Conservation (phyloP, 495 filamentous ascomycete species). For the Aspergillus nidulans region DNA sequence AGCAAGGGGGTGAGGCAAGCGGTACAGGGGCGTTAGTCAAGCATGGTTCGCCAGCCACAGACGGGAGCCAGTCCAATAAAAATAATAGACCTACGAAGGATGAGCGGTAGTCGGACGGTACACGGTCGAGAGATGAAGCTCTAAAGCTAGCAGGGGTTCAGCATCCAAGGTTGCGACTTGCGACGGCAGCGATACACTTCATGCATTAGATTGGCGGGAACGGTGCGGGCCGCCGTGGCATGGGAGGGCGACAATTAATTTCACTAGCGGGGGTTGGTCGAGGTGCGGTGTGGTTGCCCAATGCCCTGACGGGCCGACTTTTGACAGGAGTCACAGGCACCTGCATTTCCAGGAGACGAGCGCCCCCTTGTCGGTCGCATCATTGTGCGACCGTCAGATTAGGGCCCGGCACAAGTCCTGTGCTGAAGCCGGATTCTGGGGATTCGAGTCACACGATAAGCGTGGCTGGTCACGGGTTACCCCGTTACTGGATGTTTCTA, state of each 20-base stretch:
- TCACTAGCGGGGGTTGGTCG: constrained; percentile 16
- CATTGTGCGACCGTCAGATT: not conserved
- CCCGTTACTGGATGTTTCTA: not conserved
- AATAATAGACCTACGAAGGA: not conserved
- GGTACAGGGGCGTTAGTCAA: not conserved
- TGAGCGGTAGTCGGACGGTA: not conserved
- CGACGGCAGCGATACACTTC: constrained; percentile 21
- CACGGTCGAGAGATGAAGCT: not conserved
- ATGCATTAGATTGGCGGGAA: constrained; percentile 48
- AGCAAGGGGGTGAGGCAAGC: constrained; percentile 6
- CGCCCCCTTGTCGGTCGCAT: constrained; percentile 3
- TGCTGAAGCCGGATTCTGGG: not conserved
- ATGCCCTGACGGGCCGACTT: constrained; percentile 15
- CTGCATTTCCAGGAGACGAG: constrained; percentile 13
- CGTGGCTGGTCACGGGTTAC: constrained; percentile 1
- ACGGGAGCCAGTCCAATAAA: not conserved
- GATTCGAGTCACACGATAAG: constrained; percentile 18
- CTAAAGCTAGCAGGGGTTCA: not conserved
- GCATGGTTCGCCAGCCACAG: constrained; percentile 1
- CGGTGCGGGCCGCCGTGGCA: constrained; percentile 45
- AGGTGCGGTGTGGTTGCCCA: constrained; percentile 17
- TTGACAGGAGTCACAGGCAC: constrained; percentile 8
- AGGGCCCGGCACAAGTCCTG: not conserved
- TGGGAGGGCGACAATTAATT: constrained; percentile 17
- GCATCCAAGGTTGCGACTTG: not conserved